These are phyloP conservation scores for Microthlaspi erraticum DNA, from an alignment of 345 rosid species.

Conservation along the genomic window DNA sequence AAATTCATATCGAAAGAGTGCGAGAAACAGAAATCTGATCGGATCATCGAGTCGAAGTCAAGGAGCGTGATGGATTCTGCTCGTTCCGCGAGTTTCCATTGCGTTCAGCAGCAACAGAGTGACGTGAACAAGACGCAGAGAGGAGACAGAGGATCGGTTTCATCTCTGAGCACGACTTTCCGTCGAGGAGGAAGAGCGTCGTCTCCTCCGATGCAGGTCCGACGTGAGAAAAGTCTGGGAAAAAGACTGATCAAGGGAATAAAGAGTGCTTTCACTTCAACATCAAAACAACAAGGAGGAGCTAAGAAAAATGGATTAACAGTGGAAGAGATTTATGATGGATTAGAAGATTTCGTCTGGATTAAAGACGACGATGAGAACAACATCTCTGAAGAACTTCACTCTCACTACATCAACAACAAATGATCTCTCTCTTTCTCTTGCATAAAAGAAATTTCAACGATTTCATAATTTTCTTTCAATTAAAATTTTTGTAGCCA, in stretches of 20 bases:
- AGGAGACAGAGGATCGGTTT: slow-evolving; percentile 57
- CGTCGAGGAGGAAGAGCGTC: slow-evolving; percentile 15
- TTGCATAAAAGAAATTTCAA: background rate
- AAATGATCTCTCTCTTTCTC: slow-evolving; percentile 28
- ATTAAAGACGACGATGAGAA: slow-evolving; percentile 38
- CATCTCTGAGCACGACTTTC: slow-evolving; percentile 55
- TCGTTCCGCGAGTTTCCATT: slow-evolving; percentile 74
- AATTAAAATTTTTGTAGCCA: slow-evolving; percentile 21
- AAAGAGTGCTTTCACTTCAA: slow-evolving; percentile 55
- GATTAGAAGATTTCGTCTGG: slow-evolving; percentile 46
- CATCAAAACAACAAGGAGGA: slow-evolving; percentile 51
- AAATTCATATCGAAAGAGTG: slow-evolving; percentile 49
- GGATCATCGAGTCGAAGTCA: slow-evolving; percentile 14
- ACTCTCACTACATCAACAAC: slow-evolving; percentile 37
- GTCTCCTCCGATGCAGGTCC: slow-evolving; percentile 17
- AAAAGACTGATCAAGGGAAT: slow-evolving; percentile 62
- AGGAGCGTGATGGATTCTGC: slow-evolving; percentile 48
- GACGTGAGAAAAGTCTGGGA: slow-evolving; percentile 45
- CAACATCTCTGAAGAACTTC: slow-evolving; percentile 37
- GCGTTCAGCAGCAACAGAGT: slow-evolving; percentile 31
- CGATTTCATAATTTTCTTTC: background rate
- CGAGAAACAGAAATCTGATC: slow-evolving; percentile 24
- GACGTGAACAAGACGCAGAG: slow-evolving; percentile 45
- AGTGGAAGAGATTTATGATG: slow-evolving; percentile 39
- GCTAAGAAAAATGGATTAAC: slow-evolving; percentile 28